Conservation (phyloP, 768 basidiomycete species). For the Calocybe gangraenosa region DNA sequence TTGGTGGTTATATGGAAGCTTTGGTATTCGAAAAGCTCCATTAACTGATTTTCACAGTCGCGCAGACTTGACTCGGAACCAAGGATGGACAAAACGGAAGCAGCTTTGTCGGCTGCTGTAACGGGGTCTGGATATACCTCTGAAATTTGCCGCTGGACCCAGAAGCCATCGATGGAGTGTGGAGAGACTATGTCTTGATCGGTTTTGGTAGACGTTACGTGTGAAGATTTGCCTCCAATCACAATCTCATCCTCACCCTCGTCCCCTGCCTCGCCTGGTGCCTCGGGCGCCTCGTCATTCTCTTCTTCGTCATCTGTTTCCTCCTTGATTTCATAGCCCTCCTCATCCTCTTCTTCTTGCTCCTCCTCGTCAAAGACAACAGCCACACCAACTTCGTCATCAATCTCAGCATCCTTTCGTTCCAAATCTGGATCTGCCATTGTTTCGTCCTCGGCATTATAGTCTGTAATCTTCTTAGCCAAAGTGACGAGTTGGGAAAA, state of each 20-base stretch:
- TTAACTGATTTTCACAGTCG: conserved; percentile 92
- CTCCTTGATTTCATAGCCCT: conserved; percentile 81
- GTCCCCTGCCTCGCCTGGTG: conserved; percentile 39
- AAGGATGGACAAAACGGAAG: conserved; percentile 78
- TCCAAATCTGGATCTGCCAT: conserved; percentile 78
- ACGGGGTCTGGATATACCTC: conserved; percentile 92
- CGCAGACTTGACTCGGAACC: conserved; percentile 83
- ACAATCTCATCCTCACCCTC: conserved; percentile 66
- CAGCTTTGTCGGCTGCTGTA: conserved; percentile 89
- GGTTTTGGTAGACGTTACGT: conserved; percentile 46
- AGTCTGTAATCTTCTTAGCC: conserved; percentile 96
- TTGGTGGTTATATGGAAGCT: conserved; percentile 87
- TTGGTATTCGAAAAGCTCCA: conserved; percentile 94
- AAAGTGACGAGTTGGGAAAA: conserved; percentile 83
- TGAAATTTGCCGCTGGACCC: conserved; percentile 94
- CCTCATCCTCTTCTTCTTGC: conserved; percentile 89
- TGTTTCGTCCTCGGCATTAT: conserved; percentile 80
- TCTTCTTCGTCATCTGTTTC: conserved; percentile 77
- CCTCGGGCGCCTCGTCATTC: conserved; percentile 48
- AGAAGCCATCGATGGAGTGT: conserved; percentile 93
- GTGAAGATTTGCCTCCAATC: conserved; percentile 66
- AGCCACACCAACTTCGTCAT: conserved; percentile 95
- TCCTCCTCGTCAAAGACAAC: conserved; percentile 98
- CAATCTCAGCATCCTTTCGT: conserved; percentile 82
- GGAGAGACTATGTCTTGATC: conserved; percentile 84